phyloP scores from a whole-genome alignment of 2,329 filamentous ascomycete species.

The Fusarium proliferatum region DNA sequence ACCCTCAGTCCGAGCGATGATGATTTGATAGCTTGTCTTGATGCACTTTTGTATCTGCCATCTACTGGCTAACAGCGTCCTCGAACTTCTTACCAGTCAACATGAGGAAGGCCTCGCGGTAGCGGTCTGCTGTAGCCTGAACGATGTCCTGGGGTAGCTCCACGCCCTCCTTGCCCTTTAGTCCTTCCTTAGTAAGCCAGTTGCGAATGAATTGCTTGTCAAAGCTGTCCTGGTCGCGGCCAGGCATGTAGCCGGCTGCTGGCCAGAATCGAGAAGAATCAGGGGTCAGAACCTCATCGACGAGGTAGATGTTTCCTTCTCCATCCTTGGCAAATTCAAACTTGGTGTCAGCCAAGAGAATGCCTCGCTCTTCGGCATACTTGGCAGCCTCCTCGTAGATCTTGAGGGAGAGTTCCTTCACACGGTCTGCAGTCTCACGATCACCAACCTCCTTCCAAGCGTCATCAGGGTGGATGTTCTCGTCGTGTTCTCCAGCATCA shows the following conservation, averaged over 20 bases:
- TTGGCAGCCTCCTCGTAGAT: conserved; percentile 43
- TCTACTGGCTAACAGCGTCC: conserved; percentile 36
- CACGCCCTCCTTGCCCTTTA: conserved; percentile 54
- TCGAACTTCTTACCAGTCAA: conserved; percentile 67
- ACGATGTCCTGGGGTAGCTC: conserved; percentile 79
- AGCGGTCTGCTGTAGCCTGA: conserved; percentile 73
- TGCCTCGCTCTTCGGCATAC: conserved; percentile 41
- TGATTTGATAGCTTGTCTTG: conserved; percentile 7
- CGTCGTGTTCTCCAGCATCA: conserved; percentile 79
- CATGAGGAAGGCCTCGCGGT: conserved; percentile 78
- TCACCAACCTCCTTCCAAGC: conserved; percentile 57
- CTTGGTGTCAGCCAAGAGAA: conserved; percentile 43
- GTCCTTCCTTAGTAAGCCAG: conserved; percentile 77
- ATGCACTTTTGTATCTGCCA: neutral
- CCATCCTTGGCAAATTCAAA: conserved; percentile 45
- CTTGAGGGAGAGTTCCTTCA: conserved; percentile 43
- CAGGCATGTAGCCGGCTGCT: conserved; percentile 66
- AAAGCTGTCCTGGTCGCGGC: conserved; percentile 81
- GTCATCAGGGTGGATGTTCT: conserved; percentile 82
- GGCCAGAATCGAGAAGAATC: conserved; percentile 90
- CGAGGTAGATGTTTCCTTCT: conserved; percentile 45
- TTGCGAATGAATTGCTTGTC: conserved; percentile 89
- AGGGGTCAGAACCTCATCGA: conserved; percentile 42
- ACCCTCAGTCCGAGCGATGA: conserved; percentile 16
- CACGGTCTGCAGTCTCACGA: conserved; percentile 44